Base-by-base conservation (phyloP, 768 basidiomycete genomes). In the Xerocomus potaroensis region DNA sequence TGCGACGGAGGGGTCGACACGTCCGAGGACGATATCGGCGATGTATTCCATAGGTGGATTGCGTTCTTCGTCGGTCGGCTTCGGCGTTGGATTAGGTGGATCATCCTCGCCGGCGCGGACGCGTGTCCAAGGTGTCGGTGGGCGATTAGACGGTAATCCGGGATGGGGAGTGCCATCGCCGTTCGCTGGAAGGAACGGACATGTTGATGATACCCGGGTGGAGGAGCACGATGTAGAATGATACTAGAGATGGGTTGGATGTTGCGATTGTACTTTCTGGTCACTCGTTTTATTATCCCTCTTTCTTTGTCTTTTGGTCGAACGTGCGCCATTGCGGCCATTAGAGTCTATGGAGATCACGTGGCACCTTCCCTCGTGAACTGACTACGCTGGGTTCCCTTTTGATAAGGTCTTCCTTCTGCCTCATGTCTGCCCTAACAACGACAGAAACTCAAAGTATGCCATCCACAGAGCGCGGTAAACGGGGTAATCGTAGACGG, bases 11-110 rank as follows among this genome's bases (percentile, higher is more conserved):
- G 41, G 38, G 18, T 34, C 29, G 27, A 60, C 67, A 30, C 68
- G 72, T 32, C 63, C 73, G 27, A 70, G 81, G 53, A 78, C 78
- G 23, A 63, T 78, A 16, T 82, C 83, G 19, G 71, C 77, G 46
- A 79, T 84, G 78, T 83, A 83, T 58, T 76, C 77, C 69, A 62
- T 85, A 2, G 82, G 81, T 14, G 81, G 83, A 21, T 63, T 74
- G 43, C 67, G 73, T 40, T 69, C 66, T 36, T 57, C 67, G 11
- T 67, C 69, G 26, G 56, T 69, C 8, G 49, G 57, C 16, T 26
- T 62, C 30, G 53, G 61, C 1, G 48, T 63, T 34, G 61, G 61
- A 8, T n/a, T 56, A 27, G 40, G 61, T 1, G 37, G 60, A 16
- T 48, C 53, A 4, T 32, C 58, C 16, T 50, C 54, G 5, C 24